Evolutionary conservation across 495 filamentous ascomycete genomes (phyloP), one percentile per base, ranked within the genome.

Genomic region (Aspergillus diversus): DNA sequence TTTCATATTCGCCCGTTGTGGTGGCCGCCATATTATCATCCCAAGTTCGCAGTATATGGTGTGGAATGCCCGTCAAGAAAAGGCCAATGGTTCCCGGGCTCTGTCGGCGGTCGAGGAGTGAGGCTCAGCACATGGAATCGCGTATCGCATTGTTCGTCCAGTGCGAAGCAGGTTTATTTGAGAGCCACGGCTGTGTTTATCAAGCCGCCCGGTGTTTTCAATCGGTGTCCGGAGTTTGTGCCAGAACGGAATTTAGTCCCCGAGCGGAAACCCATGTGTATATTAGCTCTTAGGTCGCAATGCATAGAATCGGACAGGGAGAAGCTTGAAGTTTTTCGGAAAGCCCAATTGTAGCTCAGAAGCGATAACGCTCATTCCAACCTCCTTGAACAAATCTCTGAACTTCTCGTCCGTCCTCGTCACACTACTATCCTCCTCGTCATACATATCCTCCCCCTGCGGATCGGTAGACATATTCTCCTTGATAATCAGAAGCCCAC

Each of bases 331-430:
- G 52, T 80, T 78, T 54, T 81, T 79, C 1, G 89, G 87, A 55
- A 92, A 87, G 0, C 91, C 92, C 47, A 81, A 86, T 75, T 97
- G 93, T 55, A 93, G 59, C 71, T 97, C 91, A 12, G 85, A 86
- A 70, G 79, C 85, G 55, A 92, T 75, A 33, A 96, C 67, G 54
- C 73, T 79, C 64, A 97, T 68, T 15, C 86, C 87, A 0, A 90
- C 91, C 55, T 88, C 74, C 60, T 81, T 81, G 67, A 97, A 96
- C 33, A 97, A 67, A 4, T 66, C 68, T 64, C 82, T 79, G 61
- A 93, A 92, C 55, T 91, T 91, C 33, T 73, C 75, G 64, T 97
- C 90, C 43, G 81, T 86, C 70, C 91, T 83, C 9, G 91, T 96
- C 13, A 96, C 91, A 72, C 87, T 90, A 64, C 86, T 92, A 72